Conservation (phyloP, 192 early-diverging fungal species). For the Mortierella antarctica region DNA sequence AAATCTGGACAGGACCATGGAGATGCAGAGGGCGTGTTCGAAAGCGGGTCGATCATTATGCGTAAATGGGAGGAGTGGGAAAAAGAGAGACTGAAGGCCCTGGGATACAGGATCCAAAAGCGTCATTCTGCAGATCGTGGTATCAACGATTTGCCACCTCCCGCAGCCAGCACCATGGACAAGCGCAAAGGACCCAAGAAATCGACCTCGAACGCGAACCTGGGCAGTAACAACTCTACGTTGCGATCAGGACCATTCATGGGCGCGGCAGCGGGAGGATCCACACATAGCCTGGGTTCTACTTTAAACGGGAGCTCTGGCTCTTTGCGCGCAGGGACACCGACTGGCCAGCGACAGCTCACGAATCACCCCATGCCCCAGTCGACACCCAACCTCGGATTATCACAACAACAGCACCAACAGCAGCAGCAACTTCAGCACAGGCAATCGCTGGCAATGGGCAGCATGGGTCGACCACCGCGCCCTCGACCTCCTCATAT, state of each 20-base stretch:
- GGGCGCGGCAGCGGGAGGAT: not conserved
- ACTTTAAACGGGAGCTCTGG: conserved; percentile 30
- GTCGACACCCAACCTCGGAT: conserved; percentile 22
- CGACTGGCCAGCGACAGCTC: not conserved
- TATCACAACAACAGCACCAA: conserved; percentile 24
- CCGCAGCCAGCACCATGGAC: conserved; percentile 44
- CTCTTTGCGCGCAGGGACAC: conserved; percentile 9
- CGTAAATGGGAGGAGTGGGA: conserved; percentile 71
- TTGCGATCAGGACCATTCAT: too few species aligned
- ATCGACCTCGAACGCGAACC: not conserved
- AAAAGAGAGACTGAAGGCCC: conserved; percentile 57
- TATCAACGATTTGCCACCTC: conserved; percentile 45
- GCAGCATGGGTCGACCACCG: conserved; percentile 19
- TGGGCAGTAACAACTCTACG: not conserved
- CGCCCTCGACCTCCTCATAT: conserved; percentile 21
- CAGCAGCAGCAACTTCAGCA: conserved; percentile 16
- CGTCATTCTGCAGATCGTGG: conserved; percentile 46
- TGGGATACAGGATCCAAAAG: conserved; percentile 45
- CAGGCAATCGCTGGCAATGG: conserved; percentile 21
- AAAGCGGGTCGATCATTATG: conserved; percentile 63
- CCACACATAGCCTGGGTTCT: conserved; percentile 33
- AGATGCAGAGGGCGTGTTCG: conserved; percentile 79
- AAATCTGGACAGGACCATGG: conserved; percentile 77
- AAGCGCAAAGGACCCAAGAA: not conserved
- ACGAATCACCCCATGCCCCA: conserved; percentile 13